phyloP scores from a whole-genome alignment of 2,329 filamentous ascomycete genomes.

The Emmonsiellopsis sp. region DNA sequence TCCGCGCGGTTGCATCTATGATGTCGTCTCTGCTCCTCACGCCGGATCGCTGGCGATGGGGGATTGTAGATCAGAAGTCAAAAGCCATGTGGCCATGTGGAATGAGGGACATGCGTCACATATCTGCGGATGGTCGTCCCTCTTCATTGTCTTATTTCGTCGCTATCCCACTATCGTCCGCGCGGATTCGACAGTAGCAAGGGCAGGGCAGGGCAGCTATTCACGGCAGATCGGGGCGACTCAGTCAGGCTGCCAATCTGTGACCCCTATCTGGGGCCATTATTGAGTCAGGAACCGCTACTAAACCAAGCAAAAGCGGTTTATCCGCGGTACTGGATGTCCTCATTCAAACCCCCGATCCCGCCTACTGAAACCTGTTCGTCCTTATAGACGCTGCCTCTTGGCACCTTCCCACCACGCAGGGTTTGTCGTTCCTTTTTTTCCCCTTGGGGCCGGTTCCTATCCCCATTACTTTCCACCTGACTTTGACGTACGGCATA shows the following conservation, averaged over 20 bases:
- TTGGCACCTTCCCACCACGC: background rate
- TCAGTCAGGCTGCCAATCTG: background rate
- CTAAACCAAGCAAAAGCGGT: background rate
- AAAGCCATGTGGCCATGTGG: background rate
- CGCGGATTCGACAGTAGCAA: background rate
- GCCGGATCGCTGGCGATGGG: background rate
- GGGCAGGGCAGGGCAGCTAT: background rate
- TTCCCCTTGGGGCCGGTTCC: background rate
- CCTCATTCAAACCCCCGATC: background rate
- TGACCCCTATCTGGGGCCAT: background rate
- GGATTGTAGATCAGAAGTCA: background rate
- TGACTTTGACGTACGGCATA: slow-evolving; percentile 17
- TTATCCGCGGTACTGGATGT: background rate
- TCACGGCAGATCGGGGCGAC: too few species aligned
- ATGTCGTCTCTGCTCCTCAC: background rate
- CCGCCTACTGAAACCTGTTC: background rate
- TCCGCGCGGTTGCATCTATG: background rate
- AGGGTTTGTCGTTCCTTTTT: background rate
- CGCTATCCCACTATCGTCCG: background rate
- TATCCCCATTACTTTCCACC: background rate
- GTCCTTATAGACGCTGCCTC: too few species aligned
- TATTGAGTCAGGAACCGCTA: background rate
- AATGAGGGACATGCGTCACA: too few species aligned
- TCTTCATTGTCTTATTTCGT: background rate
- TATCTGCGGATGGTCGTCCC: background rate